Conservation (phyloP, 2,329 filamentous ascomycete species). For the Leptographium lundbergii region DNA sequence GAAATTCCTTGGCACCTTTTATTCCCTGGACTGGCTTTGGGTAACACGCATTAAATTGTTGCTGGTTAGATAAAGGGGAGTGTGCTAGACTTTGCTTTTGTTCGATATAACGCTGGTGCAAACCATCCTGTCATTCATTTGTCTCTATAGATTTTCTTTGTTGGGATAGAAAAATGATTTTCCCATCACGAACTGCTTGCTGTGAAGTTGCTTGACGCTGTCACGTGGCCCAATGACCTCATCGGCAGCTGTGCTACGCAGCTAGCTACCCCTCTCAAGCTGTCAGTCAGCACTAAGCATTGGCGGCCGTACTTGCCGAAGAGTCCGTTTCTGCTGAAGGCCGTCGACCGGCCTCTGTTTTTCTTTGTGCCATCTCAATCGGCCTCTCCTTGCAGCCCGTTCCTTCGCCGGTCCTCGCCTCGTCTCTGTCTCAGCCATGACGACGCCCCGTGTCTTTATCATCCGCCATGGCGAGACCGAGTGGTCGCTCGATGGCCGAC, state of each 20-base stretch:
- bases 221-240: neutral
- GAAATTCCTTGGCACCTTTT: too few species aligned
- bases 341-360: neutral
- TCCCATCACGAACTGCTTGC: too few species aligned
- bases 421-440: slow-evolving; percentile 14
- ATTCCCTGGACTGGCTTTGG: too few species aligned
- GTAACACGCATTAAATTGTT: too few species aligned
- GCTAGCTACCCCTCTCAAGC: neutral
- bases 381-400: neutral
- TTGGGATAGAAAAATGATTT: too few species aligned
- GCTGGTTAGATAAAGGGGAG: too few species aligned
- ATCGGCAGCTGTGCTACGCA: neutral
- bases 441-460: slow-evolving; percentile 64
- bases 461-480: slow-evolving; percentile 89
- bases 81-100: too few species aligned
- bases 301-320: neutral
- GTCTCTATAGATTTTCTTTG: too few species aligned
- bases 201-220: too few species aligned
- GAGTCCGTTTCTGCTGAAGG: neutral
- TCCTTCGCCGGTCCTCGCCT: neutral
- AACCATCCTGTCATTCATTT: too few species aligned
- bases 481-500: slow-evolving; percentile 78
- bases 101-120: too few species aligned
- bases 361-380: neutral
- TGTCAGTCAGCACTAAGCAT: neutral